Conservation (phyloP, 2,329 filamentous ascomycete species). For the Ophiobolus disseminans region DNA sequence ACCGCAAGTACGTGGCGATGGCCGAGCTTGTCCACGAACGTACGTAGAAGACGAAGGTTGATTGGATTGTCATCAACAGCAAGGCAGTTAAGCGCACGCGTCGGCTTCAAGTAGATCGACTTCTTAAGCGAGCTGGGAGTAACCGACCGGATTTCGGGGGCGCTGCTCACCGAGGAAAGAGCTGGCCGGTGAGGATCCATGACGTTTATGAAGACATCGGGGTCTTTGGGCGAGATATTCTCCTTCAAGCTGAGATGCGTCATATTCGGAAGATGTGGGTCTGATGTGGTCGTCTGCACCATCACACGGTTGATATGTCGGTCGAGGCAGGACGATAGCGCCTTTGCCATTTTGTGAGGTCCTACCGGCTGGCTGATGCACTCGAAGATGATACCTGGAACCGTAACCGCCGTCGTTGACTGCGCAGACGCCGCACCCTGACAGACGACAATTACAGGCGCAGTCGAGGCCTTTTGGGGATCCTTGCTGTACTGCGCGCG, state of each 20-base stretch:
- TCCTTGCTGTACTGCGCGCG: slow-evolving; percentile 35
- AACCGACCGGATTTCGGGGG: slow-evolving; percentile 39
- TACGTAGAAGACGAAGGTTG: slow-evolving; percentile 47
- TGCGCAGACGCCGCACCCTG: slow-evolving; percentile 45
- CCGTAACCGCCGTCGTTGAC: slow-evolving; percentile 44
- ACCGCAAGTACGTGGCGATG: slow-evolving; percentile 42
- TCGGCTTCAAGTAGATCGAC: slow-evolving; percentile 20
- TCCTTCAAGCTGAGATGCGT: slow-evolving; percentile 38
- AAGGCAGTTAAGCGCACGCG: slow-evolving; percentile 39
- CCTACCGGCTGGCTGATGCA: slow-evolving; percentile 47
- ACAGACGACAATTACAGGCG: slow-evolving; percentile 45
- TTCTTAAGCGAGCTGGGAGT: slow-evolving; percentile 24
- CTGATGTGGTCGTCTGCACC: slow-evolving; percentile 14
- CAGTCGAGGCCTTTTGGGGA: slow-evolving; percentile 20
- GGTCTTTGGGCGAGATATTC: slow-evolving; percentile 23
- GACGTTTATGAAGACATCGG: slow-evolving; percentile 7
- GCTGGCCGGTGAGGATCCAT: slow-evolving; percentile 29
- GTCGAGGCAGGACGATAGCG: slow-evolving; percentile 43
- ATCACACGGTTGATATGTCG: slow-evolving; percentile 33
- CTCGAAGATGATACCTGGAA: slow-evolving; percentile 44
- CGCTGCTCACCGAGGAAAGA: slow-evolving; percentile 38
- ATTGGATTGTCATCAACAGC: slow-evolving; percentile 52
- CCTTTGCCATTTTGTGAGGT: slow-evolving; percentile 49
- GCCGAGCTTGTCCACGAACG: slow-evolving; percentile 45
- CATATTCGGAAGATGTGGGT: slow-evolving; percentile 23